A percentile compares a stretch with the other conserved stretches of the same genome.
Evolutionary conservation across 495 filamentous ascomycete genomes (phyloP).

Genomic region (Tetracladium setigerum): DNA sequence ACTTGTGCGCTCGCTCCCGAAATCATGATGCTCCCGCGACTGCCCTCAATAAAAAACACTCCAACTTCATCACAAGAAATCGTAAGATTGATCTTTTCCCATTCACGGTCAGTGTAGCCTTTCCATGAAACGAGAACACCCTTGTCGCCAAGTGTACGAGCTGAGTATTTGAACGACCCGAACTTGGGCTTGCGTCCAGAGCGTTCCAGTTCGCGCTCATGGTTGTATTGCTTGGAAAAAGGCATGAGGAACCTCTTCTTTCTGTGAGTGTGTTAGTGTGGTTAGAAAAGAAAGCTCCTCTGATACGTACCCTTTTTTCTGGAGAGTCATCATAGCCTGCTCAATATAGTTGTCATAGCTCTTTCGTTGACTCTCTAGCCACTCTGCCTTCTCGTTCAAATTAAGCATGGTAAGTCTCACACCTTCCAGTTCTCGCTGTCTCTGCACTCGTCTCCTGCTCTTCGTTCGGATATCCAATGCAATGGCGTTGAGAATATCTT

Average conservation of each 20-base stretch:
- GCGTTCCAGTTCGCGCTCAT: conserved; percentile 89
- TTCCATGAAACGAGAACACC: conserved; percentile 87
- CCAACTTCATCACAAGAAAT: conserved; percentile 93
- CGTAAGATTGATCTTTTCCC: conserved; percentile 86
- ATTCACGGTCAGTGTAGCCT: conserved; percentile 76
- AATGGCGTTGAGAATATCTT: conserved; percentile 94
- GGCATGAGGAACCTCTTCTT: conserved; percentile 93
- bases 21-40: conserved; percentile 88
- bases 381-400: conserved; percentile 84
- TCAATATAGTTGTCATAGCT: conserved; percentile 99
- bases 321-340: conserved; percentile 96
- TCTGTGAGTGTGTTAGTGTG: conserved; percentile 23
- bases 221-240: conserved; percentile 98
- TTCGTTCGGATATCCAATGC: conserved; percentile 96
- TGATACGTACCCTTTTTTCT: conserved; percentile 71
- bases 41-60: conserved; percentile 87
- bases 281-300: conserved; percentile 4
- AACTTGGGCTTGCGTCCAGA: conserved; percentile 92
- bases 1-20: conserved; percentile 88
- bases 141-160: conserved; percentile 80
- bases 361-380: conserved; percentile 90
- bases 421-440: conserved; percentile 83
- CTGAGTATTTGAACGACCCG: conserved; percentile 93
- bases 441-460: conserved; percentile 82
- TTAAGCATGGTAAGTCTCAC: conserved; percentile 76